Evolutionary conservation across 345 rosid genomes (phyloP).

Genomic region (Ailanthus altissimus): DNA sequence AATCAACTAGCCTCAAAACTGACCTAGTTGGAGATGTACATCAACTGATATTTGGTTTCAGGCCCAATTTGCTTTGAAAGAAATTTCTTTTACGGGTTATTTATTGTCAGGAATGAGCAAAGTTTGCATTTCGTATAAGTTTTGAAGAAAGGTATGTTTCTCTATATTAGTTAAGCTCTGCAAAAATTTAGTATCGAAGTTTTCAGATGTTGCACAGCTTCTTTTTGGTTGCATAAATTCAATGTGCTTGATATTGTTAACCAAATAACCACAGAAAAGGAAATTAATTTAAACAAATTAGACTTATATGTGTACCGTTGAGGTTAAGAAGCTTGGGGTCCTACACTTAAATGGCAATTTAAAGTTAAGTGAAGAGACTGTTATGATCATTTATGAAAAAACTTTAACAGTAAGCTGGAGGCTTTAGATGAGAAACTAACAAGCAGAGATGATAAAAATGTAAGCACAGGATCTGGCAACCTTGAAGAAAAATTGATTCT

Average conservation of each 20-base stretch:
- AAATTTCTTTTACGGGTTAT: neutral
- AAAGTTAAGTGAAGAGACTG: neutral
- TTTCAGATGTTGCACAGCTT: neutral
- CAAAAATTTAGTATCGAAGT: neutral
- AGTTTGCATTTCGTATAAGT: neutral
- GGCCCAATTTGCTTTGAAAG: neutral
- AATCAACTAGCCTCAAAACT: neutral
- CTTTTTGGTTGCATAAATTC: neutral
- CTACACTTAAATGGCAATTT: neutral
- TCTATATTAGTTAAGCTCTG: neutral
- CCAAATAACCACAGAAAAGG: neutral
- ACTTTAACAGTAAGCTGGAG: neutral
- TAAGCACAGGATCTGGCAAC: neutral
- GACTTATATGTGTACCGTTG: neutral
- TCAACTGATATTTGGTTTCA: slow-evolving; percentile 3
- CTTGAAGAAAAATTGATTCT: neutral
- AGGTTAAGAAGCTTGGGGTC: neutral
- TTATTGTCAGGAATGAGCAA: neutral
- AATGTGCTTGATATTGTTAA: neutral
- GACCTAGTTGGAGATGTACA: neutral
- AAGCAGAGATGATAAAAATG: neutral
- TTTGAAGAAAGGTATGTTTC: neutral
- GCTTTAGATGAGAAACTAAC: neutral
- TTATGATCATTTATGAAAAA: neutral
- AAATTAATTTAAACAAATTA: neutral